Evolutionary conservation across 768 basidiomycete species (phyloP).

Genomic region (Mycena filopes): DNA sequence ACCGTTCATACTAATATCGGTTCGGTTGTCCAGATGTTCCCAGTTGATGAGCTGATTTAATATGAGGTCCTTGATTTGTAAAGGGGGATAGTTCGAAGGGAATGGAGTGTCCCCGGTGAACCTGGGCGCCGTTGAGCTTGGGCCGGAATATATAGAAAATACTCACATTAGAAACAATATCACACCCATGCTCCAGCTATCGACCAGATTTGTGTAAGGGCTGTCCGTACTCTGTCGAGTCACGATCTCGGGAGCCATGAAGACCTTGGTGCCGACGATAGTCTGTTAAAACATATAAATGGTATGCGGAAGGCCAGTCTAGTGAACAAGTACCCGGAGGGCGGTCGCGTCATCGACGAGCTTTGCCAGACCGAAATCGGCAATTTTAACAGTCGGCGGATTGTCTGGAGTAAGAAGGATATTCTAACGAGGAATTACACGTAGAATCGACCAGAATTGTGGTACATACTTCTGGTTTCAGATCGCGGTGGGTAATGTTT

Average conservation of each 20-base stretch:
- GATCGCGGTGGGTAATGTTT: conserved; percentile 76
- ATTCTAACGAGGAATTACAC: no score
- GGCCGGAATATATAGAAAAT: not conserved
- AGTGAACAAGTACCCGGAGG: conserved; percentile 44
- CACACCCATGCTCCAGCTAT: conserved; percentile 73
- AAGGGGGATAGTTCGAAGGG: not conserved
- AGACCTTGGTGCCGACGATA: conserved; percentile 72
- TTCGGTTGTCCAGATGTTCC: not conserved
- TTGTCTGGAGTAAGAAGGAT: conserved; percentile 56
- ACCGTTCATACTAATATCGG: conserved; percentile 7
- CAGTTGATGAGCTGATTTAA: not conserved
- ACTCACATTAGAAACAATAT: conserved; percentile 73
- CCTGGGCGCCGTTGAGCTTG: conserved; percentile 10
- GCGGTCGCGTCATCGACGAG: conserved; percentile 46
- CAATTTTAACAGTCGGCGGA: conserved; percentile 63
- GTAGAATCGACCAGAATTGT: not conserved
- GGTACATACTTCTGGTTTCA: conserved; percentile 66
- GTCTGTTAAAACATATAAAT: conserved; percentile 46
- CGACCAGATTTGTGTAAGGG: conserved; percentile 67
- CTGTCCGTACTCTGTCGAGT: conserved; percentile 41
- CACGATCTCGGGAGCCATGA: conserved; percentile 72
- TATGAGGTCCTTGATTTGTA: conserved; percentile 5
- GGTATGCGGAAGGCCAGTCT: not conserved
- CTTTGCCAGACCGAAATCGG: conserved; percentile 76
- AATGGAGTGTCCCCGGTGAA: conserved; percentile 16